Evolutionary conservation across 2,329 filamentous ascomycete genomes (phyloP).

Genomic region (Fusarium redolens): DNA sequence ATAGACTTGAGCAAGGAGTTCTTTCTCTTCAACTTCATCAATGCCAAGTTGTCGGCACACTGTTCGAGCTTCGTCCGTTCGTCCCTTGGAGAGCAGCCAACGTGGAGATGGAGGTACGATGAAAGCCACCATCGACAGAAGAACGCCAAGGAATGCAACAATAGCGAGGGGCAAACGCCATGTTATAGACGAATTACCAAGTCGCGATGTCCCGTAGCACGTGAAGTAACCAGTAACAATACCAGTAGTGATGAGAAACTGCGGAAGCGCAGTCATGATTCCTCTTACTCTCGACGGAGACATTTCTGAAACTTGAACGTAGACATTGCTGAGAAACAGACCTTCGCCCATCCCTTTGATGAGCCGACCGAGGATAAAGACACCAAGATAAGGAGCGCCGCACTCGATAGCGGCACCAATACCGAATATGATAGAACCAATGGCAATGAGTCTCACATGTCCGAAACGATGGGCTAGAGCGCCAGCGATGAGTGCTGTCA

Average conservation of each 20-base stretch:
- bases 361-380: slow-evolving; percentile 66
- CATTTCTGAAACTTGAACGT: slow-evolving; percentile 69
- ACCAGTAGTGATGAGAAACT: slow-evolving; percentile 64
- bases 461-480: slow-evolving; percentile 66
- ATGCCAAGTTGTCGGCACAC: slow-evolving; percentile 57
- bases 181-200: slow-evolving; percentile 58
- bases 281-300: slow-evolving; percentile 64
- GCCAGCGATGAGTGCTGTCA: slow-evolving; percentile 69
- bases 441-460: slow-evolving; percentile 61
- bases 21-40: slow-evolving; percentile 56
- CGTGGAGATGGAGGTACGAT: slow-evolving; percentile 64
- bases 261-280: slow-evolving; percentile 62
- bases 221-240: slow-evolving; percentile 68
- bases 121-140: slow-evolving; percentile 48
- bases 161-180: slow-evolving; percentile 66
- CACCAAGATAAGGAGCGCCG: slow-evolving; percentile 52
- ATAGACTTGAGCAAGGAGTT: slow-evolving; percentile 44
- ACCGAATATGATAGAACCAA: slow-evolving; percentile 64
- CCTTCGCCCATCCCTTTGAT: slow-evolving; percentile 69
- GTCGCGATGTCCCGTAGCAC: slow-evolving; percentile 65
- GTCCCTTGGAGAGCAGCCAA: slow-evolving; percentile 62
- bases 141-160: slow-evolving; percentile 48
- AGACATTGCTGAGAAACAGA: slow-evolving; percentile 64
- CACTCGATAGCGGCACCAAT: slow-evolving; percentile 60
- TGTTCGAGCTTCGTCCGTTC: slow-evolving; percentile 55